A percentile compares a stretch with the other conserved stretches of the same genome.
These are phyloP conservation scores for Colletotrichum echinochloae DNA, from an alignment of 2,329 filamentous ascomycete species.

Conservation along the genomic window DNA sequence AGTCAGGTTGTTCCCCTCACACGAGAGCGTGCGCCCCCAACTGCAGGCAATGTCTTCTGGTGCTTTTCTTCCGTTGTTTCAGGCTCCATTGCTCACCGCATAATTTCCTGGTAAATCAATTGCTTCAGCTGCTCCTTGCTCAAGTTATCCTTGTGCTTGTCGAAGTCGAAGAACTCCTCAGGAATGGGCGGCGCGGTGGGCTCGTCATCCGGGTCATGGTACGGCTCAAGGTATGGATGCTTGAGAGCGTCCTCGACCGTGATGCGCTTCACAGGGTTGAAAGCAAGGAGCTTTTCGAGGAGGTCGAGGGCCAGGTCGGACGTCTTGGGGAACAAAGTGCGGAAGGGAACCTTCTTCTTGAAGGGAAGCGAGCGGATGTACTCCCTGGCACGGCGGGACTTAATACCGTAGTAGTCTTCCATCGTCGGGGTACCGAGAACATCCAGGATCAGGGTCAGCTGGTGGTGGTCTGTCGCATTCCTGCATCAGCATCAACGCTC, in stretches of 20 bases:
- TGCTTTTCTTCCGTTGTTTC: slow-evolving; percentile 7
- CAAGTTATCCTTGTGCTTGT: slow-evolving; percentile 99
- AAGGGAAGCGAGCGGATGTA: slow-evolving; percentile 98
- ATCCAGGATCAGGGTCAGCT: slow-evolving; percentile 95
- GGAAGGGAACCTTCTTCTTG: slow-evolving; percentile 99
- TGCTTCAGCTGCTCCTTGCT: slow-evolving; percentile 99
- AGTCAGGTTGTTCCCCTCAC: neutral
- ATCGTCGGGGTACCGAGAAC: slow-evolving; percentile 98
- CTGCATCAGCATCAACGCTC: neutral
- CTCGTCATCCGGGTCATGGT: slow-evolving; percentile 98
- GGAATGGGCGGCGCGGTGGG: slow-evolving; percentile 96
- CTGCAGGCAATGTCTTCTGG: neutral
- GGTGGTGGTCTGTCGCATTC: slow-evolving; percentile 83
- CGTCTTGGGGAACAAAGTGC: slow-evolving; percentile 98
- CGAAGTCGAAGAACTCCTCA: slow-evolving; percentile 99
- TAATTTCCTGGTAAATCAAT: slow-evolving; percentile 98
- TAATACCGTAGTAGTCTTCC: slow-evolving; percentile 99
- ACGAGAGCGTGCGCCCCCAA: neutral
- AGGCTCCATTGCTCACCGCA: slow-evolving; percentile 57
- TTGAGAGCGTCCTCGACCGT: slow-evolving; percentile 97
- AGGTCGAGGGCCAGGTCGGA: slow-evolving; percentile 95
- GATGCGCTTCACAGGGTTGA: slow-evolving; percentile 99
- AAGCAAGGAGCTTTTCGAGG: slow-evolving; percentile 93
- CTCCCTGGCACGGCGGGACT: slow-evolving; percentile 94
- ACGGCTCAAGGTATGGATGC: slow-evolving; percentile 98